A percentile compares a stretch with the other conserved stretches of the same genome.
phyloP scores from a whole-genome alignment of 2,329 filamentous ascomycete species.

The Penicillium aurantiogriseum region DNA sequence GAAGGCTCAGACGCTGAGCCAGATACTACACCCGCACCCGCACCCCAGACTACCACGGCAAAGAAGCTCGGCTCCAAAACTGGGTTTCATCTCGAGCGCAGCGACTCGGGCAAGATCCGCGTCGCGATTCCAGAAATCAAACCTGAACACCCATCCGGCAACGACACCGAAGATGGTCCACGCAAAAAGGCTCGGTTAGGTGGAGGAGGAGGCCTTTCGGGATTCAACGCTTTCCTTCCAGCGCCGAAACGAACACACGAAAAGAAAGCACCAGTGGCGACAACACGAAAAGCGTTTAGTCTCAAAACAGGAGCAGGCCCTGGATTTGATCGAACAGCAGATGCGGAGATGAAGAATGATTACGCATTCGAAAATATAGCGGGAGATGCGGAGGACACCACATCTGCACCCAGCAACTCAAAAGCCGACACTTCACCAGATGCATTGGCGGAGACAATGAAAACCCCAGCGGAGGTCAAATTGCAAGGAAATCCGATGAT shows the following conservation, averaged over 20 bases:
- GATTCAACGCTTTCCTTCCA: slow-evolving; percentile 83
- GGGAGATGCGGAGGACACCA: slow-evolving; percentile 33
- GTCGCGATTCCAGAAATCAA: slow-evolving; percentile 67
- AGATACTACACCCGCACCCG: slow-evolving; percentile 32
- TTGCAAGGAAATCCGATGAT: slow-evolving; percentile 75
- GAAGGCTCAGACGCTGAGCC: slow-evolving; percentile 64
- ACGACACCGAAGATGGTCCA: slow-evolving; percentile 52
- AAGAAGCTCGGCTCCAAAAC: slow-evolving; percentile 41
- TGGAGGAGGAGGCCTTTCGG: slow-evolving; percentile 69
- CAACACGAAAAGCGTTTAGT: slow-evolving; percentile 61
- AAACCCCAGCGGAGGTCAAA: slow-evolving; percentile 40
- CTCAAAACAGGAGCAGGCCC: slow-evolving; percentile 81
- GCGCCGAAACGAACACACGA: slow-evolving; percentile 65
- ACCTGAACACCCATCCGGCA: slow-evolving; percentile 32
- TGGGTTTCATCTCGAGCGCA: slow-evolving; percentile 74
- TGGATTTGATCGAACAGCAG: slow-evolving; percentile 69
- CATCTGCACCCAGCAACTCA: slow-evolving; percentile 28
- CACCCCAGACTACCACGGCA: slow-evolving; percentile 2
- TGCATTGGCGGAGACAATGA: slow-evolving; percentile 5
- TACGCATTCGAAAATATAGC: slow-evolving; percentile 30
- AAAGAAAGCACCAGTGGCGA: slow-evolving; percentile 33
- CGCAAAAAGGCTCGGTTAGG: slow-evolving; percentile 68
- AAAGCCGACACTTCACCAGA: slow-evolving; percentile 6
- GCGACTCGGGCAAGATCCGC: slow-evolving; percentile 78
- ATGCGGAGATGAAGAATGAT: slow-evolving; percentile 37